phyloP scores from a whole-genome alignment of 1,284 basidiomycete species.

The Fistulinella cinereoalba region DNA sequence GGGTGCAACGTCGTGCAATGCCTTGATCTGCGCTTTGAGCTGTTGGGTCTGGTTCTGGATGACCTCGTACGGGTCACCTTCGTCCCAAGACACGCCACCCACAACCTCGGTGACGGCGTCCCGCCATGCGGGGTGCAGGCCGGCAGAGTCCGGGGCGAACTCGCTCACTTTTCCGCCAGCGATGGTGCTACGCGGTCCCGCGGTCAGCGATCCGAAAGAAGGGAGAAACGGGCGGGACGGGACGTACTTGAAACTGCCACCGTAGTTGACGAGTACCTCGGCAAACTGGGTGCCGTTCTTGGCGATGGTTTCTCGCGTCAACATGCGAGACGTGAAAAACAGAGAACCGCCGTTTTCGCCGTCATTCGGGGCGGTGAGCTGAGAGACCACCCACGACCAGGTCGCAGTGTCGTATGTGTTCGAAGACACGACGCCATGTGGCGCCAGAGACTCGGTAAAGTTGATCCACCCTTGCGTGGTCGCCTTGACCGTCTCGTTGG shows the following conservation, averaged over 20 bases:
- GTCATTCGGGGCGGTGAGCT: too few species aligned
- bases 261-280: not conserved
- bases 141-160: not conserved
- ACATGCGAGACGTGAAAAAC: not conserved
- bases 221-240: too few species aligned
- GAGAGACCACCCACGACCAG: too few species aligned
- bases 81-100: constrained; percentile 6
- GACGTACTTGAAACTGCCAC: not conserved
- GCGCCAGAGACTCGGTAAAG: not conserved
- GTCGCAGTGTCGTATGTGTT: not conserved
- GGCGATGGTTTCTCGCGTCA: not conserved
- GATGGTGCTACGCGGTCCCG: not conserved
- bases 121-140: not conserved
- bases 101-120: not conserved
- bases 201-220: not conserved
- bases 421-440: not conserved
- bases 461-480: not conserved
- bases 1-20: constrained; percentile 21
- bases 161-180: not conserved
- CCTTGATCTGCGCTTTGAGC: constrained; percentile 30
- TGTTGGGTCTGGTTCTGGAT: constrained; percentile 29
- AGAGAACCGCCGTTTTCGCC: not conserved
- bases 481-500: not conserved
- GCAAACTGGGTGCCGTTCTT: not conserved
- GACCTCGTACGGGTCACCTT: constrained; percentile 29